phyloP scores from a whole-genome alignment of 2,329 filamentous ascomycete species.

The Monosporascus cannonballus region DNA sequence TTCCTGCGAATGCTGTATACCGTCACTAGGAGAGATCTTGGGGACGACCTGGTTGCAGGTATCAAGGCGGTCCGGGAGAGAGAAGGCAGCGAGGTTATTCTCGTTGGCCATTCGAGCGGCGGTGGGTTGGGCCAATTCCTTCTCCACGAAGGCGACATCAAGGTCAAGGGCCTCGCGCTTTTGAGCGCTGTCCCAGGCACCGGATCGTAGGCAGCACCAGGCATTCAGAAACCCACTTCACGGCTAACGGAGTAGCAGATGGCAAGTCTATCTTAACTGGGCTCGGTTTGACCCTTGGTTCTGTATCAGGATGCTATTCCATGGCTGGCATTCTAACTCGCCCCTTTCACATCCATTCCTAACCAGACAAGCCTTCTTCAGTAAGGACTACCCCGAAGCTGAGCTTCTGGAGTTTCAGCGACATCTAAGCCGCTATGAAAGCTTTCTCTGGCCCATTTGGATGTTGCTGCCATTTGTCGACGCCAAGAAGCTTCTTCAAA shows the following conservation, averaged over 20 bases:
- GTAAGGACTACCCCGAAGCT: constrained; percentile 31
- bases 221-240: background rate
- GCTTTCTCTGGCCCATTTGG: constrained; percentile 44
- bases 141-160: constrained; percentile 33
- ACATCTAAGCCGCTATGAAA: constrained; percentile 42
- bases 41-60: constrained; percentile 37
- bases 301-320: constrained; percentile 36
- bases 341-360: constrained; percentile 45
- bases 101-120: constrained; percentile 47
- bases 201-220: constrained; percentile 34
- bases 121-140: constrained; percentile 45
- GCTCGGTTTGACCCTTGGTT: constrained; percentile 41
- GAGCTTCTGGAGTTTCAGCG: constrained; percentile 36
- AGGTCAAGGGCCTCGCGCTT: constrained; percentile 38
- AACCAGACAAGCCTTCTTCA: constrained; percentile 45
- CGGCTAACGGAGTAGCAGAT: constrained; percentile 14
- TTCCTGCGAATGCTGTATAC: constrained; percentile 43
- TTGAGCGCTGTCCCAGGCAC: constrained; percentile 41
- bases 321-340: constrained; percentile 44
- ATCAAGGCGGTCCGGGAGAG: constrained; percentile 31
- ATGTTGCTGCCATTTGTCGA: constrained; percentile 40
- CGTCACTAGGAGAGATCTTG: constrained; percentile 35
- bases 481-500: constrained; percentile 31
- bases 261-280: constrained; percentile 41
- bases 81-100: constrained; percentile 29